phyloP scores from a whole-genome alignment of 2,329 filamentous ascomycete species.

The Penicillium sp. region DNA sequence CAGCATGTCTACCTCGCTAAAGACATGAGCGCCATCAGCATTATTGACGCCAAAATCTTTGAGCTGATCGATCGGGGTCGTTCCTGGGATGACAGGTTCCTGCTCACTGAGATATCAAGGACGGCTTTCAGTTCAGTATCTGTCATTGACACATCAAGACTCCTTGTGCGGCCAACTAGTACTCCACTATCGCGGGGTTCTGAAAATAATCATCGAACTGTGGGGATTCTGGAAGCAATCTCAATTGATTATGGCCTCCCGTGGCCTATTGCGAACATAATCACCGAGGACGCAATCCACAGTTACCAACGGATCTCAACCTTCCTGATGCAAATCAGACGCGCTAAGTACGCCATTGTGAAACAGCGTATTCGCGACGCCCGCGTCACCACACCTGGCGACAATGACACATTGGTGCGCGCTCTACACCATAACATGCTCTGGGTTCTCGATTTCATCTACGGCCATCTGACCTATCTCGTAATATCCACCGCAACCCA shows the following conservation, averaged over 20 bases:
- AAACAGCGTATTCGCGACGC: slow-evolving; percentile 44
- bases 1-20: slow-evolving; percentile 73
- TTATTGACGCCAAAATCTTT: slow-evolving; percentile 70
- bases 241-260: slow-evolving; percentile 66
- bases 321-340: slow-evolving; percentile 73
- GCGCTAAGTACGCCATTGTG: slow-evolving; percentile 67
- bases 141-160: slow-evolving; percentile 59
- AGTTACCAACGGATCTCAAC: slow-evolving; percentile 73
- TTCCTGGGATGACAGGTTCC: slow-evolving; percentile 77
- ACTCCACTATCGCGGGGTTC: slow-evolving; percentile 39
- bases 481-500: slow-evolving; percentile 64
- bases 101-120: slow-evolving; percentile 74
- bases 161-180: slow-evolving; percentile 58
- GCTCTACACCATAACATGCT: slow-evolving; percentile 66
- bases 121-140: slow-evolving; percentile 61
- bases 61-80: slow-evolving; percentile 65
- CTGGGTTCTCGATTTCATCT: slow-evolving; percentile 74
- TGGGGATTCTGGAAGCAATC: slow-evolving; percentile 64
- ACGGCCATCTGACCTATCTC: slow-evolving; percentile 72
- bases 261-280: slow-evolving; percentile 68
- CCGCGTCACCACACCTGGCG: slow-evolving; percentile 30
- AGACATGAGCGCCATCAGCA: slow-evolving; percentile 67
- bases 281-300: slow-evolving; percentile 63
- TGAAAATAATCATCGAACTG: slow-evolving; percentile 55
- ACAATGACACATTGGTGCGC: slow-evolving; percentile 39